A percentile compares a stretch with the other conserved stretches of the same genome.
Conservation (phyloP, 2,329 filamentous ascomycete genomes). For the Sordariomycetes sp. region DNA sequence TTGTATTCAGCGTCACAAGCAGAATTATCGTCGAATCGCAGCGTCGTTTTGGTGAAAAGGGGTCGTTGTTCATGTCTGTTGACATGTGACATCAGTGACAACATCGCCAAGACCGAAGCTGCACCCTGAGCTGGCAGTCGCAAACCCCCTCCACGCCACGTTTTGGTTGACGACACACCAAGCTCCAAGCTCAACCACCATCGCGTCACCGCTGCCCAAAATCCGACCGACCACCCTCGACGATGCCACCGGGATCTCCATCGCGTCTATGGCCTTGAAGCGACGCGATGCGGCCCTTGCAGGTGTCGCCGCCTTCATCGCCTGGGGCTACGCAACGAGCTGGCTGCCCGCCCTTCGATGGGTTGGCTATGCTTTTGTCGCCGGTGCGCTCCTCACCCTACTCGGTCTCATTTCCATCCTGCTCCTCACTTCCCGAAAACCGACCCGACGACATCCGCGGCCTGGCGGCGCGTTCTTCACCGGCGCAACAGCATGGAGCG, state of each 20-base stretch:
- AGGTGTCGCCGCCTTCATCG: slow-evolving; percentile 63
- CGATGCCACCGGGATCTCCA: slow-evolving; percentile 20
- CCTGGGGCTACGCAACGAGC: slow-evolving; percentile 79
- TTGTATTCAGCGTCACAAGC: no score
- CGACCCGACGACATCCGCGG: slow-evolving; percentile 27
- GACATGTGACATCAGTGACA: no score
- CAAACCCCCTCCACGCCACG: no score
- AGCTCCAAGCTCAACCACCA: no score
- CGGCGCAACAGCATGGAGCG: slow-evolving; percentile 54
- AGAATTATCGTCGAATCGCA: no score
- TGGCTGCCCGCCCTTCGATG: slow-evolving; percentile 79
- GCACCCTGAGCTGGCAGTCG: no score
- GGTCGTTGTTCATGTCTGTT: no score
- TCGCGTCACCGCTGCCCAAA: no score
- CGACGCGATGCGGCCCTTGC: slow-evolving; percentile 63
- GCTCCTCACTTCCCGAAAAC: slow-evolving; percentile 42
- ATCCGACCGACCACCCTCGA: neutral
- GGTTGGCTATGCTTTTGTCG: slow-evolving; percentile 73
- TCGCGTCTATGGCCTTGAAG: slow-evolving; percentile 56
- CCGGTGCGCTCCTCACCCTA: slow-evolving; percentile 52
- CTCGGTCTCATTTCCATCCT: slow-evolving; percentile 48
- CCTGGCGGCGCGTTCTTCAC: slow-evolving; percentile 50
- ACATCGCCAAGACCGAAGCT: no score
- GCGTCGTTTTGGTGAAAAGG: no score
- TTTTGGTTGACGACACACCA: no score